phyloP scores from a whole-genome alignment of 139 green algal species.

The Klebsormidium nitens region DNA sequence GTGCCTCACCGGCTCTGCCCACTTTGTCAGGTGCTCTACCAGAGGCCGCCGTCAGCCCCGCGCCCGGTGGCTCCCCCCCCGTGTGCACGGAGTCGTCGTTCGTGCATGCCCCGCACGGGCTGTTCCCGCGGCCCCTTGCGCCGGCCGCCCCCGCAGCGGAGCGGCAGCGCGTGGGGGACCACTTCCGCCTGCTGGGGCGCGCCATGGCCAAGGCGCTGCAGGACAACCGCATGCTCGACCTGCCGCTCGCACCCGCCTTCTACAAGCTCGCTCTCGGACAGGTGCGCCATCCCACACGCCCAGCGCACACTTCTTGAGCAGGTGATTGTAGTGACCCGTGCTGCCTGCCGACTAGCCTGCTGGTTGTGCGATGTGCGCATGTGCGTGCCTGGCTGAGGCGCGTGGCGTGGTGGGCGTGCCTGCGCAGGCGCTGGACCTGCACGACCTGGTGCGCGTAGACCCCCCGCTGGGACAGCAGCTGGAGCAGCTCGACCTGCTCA shows the following conservation, averaged over 20 bases:
- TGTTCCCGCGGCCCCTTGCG: constrained; percentile 79
- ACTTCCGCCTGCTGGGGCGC: constrained; percentile 82
- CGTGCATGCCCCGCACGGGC: constrained; percentile 69
- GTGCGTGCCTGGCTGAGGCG: background rate
- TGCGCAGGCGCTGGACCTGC: constrained; percentile 32
- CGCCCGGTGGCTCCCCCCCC: no score
- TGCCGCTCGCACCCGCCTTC: constrained; percentile 79
- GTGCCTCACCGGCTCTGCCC: no score
- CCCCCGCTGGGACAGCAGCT: constrained; percentile 62
- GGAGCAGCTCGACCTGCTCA: constrained; percentile 58
- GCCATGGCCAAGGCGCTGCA: constrained; percentile 87
- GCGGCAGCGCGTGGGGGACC: constrained; percentile 31
- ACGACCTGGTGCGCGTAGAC: constrained; percentile 64
- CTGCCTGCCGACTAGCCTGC: no score
- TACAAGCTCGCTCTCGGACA: constrained; percentile 55
- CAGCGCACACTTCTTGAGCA: background rate
- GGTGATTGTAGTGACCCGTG: no score
- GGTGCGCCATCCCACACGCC: background rate
- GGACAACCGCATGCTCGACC: constrained; percentile 85
- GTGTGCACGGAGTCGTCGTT: constrained; percentile 24
- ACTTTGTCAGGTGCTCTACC: no score
- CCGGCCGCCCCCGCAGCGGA: constrained; percentile 20
- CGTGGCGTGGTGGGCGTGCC: constrained; percentile 1
- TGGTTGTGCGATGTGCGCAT: constrained; percentile 7
- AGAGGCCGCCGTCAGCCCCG: no score